A percentile compares a stretch with the other conserved stretches of the same genome.
These are phyloP conservation scores for Metarhizium humberi DNA, from an alignment of 2,329 filamentous ascomycete species.

Conservation along the genomic window DNA sequence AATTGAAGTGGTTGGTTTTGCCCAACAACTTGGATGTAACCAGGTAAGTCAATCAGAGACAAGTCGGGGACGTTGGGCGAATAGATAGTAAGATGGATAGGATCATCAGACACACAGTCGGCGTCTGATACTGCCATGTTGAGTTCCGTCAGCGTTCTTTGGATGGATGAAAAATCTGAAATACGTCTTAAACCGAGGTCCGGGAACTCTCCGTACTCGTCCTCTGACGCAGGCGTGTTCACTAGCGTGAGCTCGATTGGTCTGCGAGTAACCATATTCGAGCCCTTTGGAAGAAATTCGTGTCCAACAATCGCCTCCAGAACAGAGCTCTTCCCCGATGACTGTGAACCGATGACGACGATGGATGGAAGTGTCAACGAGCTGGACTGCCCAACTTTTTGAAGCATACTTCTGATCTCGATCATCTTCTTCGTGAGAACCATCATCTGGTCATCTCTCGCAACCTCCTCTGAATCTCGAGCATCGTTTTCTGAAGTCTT, in stretches of 20 bases:
- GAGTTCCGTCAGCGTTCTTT: constrained; percentile 87
- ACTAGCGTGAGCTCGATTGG: constrained; percentile 94
- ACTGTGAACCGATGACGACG: constrained; percentile 98
- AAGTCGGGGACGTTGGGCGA: constrained; percentile 93
- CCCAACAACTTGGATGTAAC: constrained; percentile 93
- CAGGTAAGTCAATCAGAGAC: constrained; percentile 90
- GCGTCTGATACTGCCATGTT: constrained; percentile 86
- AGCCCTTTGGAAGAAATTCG: constrained; percentile 95
- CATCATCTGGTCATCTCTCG: constrained; percentile 98
- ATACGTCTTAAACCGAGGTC: constrained; percentile 83
- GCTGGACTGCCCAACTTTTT: constrained; percentile 85
- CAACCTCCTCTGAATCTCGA: constrained; percentile 53
- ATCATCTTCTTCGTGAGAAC: constrained; percentile 99
- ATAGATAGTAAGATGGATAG: constrained; percentile 91
- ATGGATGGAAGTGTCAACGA: constrained; percentile 87
- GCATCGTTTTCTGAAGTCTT: constrained; percentile 56
- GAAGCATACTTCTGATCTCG: constrained; percentile 86
- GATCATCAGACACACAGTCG: constrained; percentile 92
- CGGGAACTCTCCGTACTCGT: constrained; percentile 94
- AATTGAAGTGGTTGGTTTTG: constrained; percentile 83
- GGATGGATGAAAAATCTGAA: constrained; percentile 84
- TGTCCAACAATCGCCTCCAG: constrained; percentile 95
- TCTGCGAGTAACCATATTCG: constrained; percentile 94
- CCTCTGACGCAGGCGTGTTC: constrained; percentile 79
- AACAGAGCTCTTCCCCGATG: constrained; percentile 95